These are phyloP conservation scores for Fraxinus sp. DNA, from an alignment of 305 asterid species.

Conservation along the genomic window DNA sequence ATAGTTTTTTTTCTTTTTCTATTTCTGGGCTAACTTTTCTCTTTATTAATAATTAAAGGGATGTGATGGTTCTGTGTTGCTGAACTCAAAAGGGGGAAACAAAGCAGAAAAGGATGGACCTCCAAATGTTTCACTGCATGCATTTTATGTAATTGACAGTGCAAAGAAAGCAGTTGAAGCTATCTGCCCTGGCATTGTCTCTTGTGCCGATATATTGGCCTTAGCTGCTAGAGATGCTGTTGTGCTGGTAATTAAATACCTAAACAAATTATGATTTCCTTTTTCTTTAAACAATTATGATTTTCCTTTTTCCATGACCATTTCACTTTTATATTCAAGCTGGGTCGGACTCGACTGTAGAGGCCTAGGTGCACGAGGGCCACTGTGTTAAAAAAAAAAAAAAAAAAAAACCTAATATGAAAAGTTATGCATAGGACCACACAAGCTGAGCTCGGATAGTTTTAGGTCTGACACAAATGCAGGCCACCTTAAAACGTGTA, in stretches of 20 bases:
- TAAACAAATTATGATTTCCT: neutral
- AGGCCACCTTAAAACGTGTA: neutral
- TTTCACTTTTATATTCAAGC: neutral
- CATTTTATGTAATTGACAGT: constrained; percentile 60
- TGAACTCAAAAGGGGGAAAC: constrained; percentile 57
- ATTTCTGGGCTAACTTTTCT: neutral
- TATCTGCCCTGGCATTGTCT: constrained; percentile 61
- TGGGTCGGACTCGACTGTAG: neutral
- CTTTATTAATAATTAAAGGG: constrained; percentile 38
- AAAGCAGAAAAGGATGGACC: constrained; percentile 70
- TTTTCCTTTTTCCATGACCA: neutral
- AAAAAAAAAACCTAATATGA: neutral
- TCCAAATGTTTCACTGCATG: constrained; percentile 66
- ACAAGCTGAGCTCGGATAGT: neutral
- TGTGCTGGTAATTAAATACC: constrained; percentile 30
- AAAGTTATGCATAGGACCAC: neutral
- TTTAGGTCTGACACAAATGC: neutral
- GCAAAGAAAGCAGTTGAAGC: constrained; percentile 72
- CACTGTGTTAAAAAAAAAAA: neutral
- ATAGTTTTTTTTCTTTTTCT: neutral
- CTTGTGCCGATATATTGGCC: constrained; percentile 83
- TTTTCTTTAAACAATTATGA: neutral
- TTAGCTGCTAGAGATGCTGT: constrained; percentile 80
- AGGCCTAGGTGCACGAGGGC: neutral
- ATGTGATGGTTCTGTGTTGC: constrained; percentile 73